phyloP scores from a whole-genome alignment of 768 basidiomycete genomes.

The Tricholoma saponaceum region DNA sequence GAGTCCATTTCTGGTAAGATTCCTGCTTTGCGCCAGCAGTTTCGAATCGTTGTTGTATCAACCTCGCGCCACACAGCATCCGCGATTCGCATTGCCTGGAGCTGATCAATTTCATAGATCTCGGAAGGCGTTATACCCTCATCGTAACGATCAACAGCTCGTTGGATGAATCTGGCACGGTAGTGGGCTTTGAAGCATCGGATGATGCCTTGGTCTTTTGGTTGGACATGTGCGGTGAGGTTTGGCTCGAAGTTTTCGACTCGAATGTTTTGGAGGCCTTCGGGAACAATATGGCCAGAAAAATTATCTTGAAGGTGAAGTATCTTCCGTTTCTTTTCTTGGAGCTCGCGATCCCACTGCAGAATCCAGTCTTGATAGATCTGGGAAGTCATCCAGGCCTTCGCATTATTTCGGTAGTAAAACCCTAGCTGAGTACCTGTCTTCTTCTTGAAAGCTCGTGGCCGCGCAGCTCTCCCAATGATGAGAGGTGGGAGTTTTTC shows the following conservation, averaged over 20 bases:
- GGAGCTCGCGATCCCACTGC: no score
- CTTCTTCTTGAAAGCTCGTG: constrained; percentile 25
- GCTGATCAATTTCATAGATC: no score
- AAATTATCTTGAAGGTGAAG: constrained; percentile 16
- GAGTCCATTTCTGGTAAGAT: constrained; percentile 17
- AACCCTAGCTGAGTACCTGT: constrained; percentile 27
- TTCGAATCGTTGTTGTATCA: no score
- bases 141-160: constrained; percentile 26
- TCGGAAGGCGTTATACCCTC: no score
- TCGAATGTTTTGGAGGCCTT: constrained; percentile 3
- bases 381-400: constrained; percentile 32
- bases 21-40: no score
- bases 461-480: constrained; percentile 28
- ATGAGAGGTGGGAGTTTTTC: constrained; percentile 23
- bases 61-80: no score
- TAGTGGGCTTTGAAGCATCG: neutral
- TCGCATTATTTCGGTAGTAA: constrained; percentile 31
- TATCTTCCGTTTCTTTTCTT: constrained; percentile 9
- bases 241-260: constrained; percentile 22
- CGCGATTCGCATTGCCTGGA: no score
- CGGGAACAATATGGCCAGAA: constrained; percentile 9
- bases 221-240: no score
- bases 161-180: constrained; percentile 1
- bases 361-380: constrained; percentile 33
- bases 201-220: no score